Conservation (phyloP, 2,329 filamentous ascomycete species). For the Cladosporium colombiae region DNA sequence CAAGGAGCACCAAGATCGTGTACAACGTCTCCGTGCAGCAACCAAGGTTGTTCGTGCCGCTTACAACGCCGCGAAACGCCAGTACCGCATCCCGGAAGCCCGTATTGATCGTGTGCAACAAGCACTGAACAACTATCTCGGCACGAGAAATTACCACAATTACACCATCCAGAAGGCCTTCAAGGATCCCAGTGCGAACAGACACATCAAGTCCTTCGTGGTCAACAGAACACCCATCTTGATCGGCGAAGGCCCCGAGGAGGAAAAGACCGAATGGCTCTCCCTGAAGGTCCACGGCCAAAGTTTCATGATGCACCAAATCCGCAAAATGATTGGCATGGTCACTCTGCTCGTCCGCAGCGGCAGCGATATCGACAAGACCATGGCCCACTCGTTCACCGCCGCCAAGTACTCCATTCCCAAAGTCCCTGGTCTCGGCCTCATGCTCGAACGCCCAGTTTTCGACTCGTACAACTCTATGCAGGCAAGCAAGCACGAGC, state of each 20-base stretch:
- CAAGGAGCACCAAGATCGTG: constrained; percentile 28
- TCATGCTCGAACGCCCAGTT: constrained; percentile 86
- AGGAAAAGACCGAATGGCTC: constrained; percentile 82
- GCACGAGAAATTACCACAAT: constrained; percentile 94
- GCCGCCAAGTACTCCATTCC: constrained; percentile 77
- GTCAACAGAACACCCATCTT: constrained; percentile 65
- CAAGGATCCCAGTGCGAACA: constrained; percentile 79
- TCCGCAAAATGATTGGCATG: constrained; percentile 98
- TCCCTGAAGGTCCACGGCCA: constrained; percentile 95
- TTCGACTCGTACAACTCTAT: constrained; percentile 86
- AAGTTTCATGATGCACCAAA: constrained; percentile 99
- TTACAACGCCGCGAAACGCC: constrained; percentile 78
- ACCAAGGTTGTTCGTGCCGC: constrained; percentile 68
- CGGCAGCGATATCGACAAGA: constrained; percentile 66
- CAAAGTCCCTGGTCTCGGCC: constrained; percentile 85
- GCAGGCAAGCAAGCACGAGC: constrained; percentile 62
- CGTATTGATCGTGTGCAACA: constrained; percentile 76
- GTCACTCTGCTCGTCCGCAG: constrained; percentile 80
- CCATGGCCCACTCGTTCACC: constrained; percentile 74
- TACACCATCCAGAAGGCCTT: constrained; percentile 89
- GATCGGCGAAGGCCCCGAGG: constrained; percentile 35
- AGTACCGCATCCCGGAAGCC: constrained; percentile 74
- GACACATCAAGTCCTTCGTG: constrained; percentile 89
- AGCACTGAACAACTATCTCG: constrained; percentile 72
- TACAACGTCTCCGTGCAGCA: constrained; percentile 43